Evolutionary conservation across 345 rosid genomes (phyloP).

Genomic region (Syzygium jambos): DNA sequence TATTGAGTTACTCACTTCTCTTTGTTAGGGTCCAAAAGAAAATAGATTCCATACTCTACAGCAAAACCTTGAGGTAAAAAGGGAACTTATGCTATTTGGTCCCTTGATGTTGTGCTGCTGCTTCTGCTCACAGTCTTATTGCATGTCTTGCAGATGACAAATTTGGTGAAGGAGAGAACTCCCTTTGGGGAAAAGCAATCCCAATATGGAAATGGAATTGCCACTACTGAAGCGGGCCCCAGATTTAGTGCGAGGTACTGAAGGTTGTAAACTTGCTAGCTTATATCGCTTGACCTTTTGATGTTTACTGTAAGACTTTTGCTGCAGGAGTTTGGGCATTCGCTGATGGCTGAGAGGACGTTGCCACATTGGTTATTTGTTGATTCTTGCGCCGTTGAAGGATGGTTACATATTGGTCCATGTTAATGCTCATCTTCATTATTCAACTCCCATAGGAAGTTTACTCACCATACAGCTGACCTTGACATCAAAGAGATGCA

Average conservation of each 20-base stretch:
- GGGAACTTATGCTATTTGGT: not conserved
- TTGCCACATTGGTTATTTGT: not conserved
- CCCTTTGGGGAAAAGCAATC: slow-evolving; percentile 24
- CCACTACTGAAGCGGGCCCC: slow-evolving; percentile 25
- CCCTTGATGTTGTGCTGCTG: not conserved
- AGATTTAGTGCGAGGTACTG: slow-evolving; percentile 37
- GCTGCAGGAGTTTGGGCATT: slow-evolving; percentile 52
- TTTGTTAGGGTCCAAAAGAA: slow-evolving; percentile 82
- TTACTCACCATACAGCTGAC: not conserved
- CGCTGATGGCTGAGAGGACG: slow-evolving; percentile 12
- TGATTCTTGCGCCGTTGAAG: not conserved
- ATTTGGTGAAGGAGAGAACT: slow-evolving; percentile 22
- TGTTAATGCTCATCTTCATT: not conserved
- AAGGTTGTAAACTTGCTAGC: not conserved
- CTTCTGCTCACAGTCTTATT: not conserved
- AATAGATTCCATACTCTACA: slow-evolving; percentile 52
- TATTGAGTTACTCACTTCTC: slow-evolving; percentile 25
- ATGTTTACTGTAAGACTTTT: not conserved
- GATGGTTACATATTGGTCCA: not conserved
- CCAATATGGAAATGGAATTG: slow-evolving; percentile 20
- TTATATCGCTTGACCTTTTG: not conserved
- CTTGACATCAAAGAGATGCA: not conserved
- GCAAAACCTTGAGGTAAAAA: slow-evolving; percentile 51
- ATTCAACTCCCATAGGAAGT: not conserved
- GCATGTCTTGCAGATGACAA: slow-evolving; percentile 16